Percentiles rank a stretch among this genome's conserved stretches.
Conservation (phyloP, 805 yeast genomes). For the Lipomyces orientalis region DNA sequence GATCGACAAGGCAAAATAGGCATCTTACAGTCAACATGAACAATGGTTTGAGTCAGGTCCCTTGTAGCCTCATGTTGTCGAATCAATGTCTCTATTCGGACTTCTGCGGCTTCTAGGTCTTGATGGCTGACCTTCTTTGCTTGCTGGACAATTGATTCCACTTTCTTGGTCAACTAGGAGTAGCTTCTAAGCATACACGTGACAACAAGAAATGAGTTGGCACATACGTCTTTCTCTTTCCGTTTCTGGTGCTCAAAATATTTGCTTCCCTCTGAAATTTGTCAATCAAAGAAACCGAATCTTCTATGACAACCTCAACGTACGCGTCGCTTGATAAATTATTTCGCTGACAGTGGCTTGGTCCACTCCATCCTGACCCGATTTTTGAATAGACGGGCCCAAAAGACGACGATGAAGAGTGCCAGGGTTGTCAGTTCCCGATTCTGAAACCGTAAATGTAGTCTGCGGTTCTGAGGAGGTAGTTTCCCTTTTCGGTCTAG, state of each 20-base stretch:
- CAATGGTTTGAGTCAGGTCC: conserved; percentile 38
- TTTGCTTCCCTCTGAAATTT: conserved; percentile 33
- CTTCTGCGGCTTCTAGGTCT: conserved; percentile 31
- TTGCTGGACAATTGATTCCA: conserved; percentile 18
- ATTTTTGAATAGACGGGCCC: conserved; percentile 39
- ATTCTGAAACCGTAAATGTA: no score
- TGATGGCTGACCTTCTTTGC: conserved; percentile 23
- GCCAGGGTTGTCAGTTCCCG: background rate
- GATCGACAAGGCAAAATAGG: background rate
- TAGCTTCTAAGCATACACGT: background rate
- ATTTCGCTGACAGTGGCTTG: conserved; percentile 36
- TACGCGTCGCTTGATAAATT: conserved; percentile 38
- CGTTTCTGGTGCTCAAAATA: conserved; percentile 38
- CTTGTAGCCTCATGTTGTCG: conserved; percentile 25
- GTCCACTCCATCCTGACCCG: conserved; percentile 40
- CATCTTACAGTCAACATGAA: conserved; percentile 39
- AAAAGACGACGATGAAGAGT: conserved; percentile 35
- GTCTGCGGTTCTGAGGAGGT: background rate
- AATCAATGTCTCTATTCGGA: conserved; percentile 19
- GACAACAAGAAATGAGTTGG: background rate
- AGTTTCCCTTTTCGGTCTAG: background rate
- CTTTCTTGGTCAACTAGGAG: conserved; percentile 24
- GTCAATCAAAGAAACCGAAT: background rate
- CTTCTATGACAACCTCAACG: background rate
- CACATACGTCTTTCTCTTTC: conserved; percentile 30